phyloP scores from a whole-genome alignment of 1,284 basidiomycete genomes.

The Cryptococcus floricola region DNA sequence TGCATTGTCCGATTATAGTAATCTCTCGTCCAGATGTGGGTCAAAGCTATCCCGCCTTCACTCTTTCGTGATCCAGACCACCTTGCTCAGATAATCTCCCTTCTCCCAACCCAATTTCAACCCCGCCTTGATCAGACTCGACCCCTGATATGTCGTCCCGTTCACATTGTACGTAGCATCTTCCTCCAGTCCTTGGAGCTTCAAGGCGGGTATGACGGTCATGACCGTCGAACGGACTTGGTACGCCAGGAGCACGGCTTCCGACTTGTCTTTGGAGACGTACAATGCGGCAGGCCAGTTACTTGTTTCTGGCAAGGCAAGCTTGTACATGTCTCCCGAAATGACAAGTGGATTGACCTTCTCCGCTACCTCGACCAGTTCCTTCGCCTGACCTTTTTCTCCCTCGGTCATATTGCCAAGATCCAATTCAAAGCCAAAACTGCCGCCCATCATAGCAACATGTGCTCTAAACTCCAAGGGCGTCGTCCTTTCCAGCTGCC shows the following conservation, averaged over 20 bases:
- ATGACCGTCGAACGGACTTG: constrained; percentile 1
- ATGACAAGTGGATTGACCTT: too few relatives aligned
- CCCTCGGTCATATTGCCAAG: constrained; percentile 15
- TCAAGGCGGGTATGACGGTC: constrained; percentile 11
- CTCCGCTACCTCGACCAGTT: too few relatives aligned
- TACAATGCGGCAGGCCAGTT: constrained; percentile 30
- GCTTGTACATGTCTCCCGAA: constrained; percentile 17
- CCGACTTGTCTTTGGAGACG: constrained; percentile 3
- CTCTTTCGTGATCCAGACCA: constrained; percentile 6
- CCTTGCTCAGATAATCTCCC: constrained; percentile 18
- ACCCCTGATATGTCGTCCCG: too few relatives aligned
- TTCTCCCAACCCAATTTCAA: neutral
- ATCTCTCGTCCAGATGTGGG: too few relatives aligned
- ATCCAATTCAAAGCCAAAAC: constrained; percentile 39
- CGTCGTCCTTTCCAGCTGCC: constrained; percentile 11
- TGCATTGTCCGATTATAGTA: too few relatives aligned
- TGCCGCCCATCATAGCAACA: constrained; percentile 41
- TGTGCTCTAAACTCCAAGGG: constrained; percentile 38
- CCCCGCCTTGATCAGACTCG: constrained; percentile 4
- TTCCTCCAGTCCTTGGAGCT: constrained; percentile 10
- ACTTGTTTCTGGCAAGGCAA: constrained; percentile 19
- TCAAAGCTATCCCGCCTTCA: neutral
- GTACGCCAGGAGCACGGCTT: constrained; percentile 19
- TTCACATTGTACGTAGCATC: too few relatives aligned
- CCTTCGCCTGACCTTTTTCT: constrained; percentile 14